phyloP scores from a whole-genome alignment of 1,139 yeast genomes.

The Hyphopichia burtonii region DNA sequence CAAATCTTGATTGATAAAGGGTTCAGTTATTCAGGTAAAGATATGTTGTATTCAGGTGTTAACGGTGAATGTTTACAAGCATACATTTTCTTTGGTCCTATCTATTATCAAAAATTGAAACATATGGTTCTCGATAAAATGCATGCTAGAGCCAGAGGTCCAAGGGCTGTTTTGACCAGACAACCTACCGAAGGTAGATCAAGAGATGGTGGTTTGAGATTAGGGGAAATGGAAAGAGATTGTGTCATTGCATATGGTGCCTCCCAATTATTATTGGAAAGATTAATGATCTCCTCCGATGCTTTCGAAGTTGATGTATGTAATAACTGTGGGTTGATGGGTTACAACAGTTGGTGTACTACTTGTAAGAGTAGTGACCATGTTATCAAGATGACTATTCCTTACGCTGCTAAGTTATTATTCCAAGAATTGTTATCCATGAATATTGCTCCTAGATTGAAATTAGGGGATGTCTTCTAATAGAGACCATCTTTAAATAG shows the following conservation, averaged over 20 bases:
- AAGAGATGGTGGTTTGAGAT: slow-evolving; percentile 98
- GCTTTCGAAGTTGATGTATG: slow-evolving; percentile 97
- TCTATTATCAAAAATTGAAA: slow-evolving; percentile 96
- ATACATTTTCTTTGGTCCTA: slow-evolving; percentile 97
- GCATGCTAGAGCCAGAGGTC: slow-evolving; percentile 99
- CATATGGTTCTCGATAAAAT: slow-evolving; percentile 99
- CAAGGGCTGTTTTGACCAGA: slow-evolving; percentile 95
- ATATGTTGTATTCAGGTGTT: slow-evolving; percentile 97
- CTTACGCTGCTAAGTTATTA: slow-evolving; percentile 93
- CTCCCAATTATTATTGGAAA: slow-evolving; percentile 94
- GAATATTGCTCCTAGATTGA: slow-evolving; percentile 96
- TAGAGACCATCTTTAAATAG: too few species aligned
- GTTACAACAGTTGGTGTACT: slow-evolving; percentile 96
- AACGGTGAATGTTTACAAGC: slow-evolving; percentile 98
- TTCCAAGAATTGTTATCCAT: slow-evolving; percentile 95
- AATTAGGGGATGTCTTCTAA: slow-evolving; percentile 84
- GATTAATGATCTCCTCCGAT: slow-evolving; percentile 95
- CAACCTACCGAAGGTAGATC: slow-evolving; percentile 99
- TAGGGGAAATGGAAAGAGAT: slow-evolving; percentile 99
- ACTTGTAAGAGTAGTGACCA: slow-evolving; percentile 86
- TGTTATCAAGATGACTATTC: slow-evolving; percentile 92
- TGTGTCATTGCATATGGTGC: slow-evolving; percentile 99
- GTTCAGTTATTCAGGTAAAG: slow-evolving; percentile 97
- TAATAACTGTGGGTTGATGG: slow-evolving; percentile 96
- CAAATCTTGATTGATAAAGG: slow-evolving; percentile 91